These are phyloP conservation scores for Berberis vulgaris DNA, from an alignment of 164 flowering plant species.

Conservation along the genomic window DNA sequence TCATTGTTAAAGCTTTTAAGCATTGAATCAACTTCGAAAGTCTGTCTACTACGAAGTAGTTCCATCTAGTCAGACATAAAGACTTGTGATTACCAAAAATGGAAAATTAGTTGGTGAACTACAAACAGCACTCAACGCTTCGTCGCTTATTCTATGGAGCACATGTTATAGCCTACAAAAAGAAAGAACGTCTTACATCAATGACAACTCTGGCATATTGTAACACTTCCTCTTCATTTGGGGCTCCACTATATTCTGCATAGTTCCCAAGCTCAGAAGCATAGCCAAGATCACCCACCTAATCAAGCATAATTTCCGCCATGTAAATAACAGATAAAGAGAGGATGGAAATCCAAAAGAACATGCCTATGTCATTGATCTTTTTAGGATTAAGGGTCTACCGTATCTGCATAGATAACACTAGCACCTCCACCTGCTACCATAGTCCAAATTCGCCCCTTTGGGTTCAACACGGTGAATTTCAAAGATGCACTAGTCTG, in stretches of 20 bases:
- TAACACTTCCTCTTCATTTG: constrained; percentile 88
- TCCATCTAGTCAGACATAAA: too few relatives aligned
- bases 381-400: constrained; percentile 15
- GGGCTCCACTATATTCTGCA: constrained; percentile 99
- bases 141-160: neutral
- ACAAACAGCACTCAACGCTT: neutral
- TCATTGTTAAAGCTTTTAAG: neutral
- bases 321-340: neutral
- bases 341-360: neutral
- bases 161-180: neutral
- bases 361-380: neutral
- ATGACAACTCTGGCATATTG: constrained; percentile 95
- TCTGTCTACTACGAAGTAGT: too few relatives aligned
- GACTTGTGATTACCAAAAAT: too few relatives aligned
- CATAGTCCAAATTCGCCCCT: constrained; percentile 96
- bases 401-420: constrained; percentile 94
- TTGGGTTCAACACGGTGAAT: constrained; percentile 84
- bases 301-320: constrained; percentile 3
- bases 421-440: constrained; percentile 99
- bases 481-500: constrained; percentile 97
- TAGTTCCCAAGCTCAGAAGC: constrained; percentile 92
- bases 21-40: neutral
- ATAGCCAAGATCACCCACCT: constrained; percentile 96
- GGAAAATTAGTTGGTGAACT: neutral
- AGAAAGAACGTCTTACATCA: constrained; percentile 46